phyloP scores from a whole-genome alignment of 345 rosid genomes.

The Theobroma cacao region DNA sequence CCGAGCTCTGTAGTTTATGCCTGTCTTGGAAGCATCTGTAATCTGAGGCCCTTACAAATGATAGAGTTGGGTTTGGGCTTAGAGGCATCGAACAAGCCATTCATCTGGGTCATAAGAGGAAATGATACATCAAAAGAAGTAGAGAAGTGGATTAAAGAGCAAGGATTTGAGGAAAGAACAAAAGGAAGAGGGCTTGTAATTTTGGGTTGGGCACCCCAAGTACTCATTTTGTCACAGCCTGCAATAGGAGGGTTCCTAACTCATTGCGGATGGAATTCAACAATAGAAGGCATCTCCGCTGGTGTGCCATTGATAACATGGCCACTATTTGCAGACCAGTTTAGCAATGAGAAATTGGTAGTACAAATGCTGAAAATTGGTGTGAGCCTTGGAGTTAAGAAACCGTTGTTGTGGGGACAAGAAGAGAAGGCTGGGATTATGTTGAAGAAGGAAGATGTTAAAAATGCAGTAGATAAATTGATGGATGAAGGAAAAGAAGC shows the following conservation, averaged over 20 bases:
- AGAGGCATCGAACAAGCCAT: conserved; percentile 45
- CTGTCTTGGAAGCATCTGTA: conserved; percentile 51
- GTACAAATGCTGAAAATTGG: conserved; percentile 42
- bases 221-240: conserved; percentile 44
- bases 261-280: conserved; percentile 68
- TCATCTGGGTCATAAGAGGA: conserved; percentile 49
- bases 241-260: conserved; percentile 51
- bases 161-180: conserved; percentile 36
- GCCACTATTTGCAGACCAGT: conserved; percentile 39
- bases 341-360: conserved; percentile 31
- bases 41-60: conserved; percentile 29
- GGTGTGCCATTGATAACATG: conserved; percentile 42
- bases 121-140: conserved; percentile 17
- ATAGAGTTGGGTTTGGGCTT: conserved; percentile 50
- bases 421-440: conserved; percentile 30
- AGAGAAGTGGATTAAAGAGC: conserved; percentile 37
- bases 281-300: conserved; percentile 38
- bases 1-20: conserved; percentile 40
- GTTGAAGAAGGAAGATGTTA: conserved; percentile 24
- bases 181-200: conserved; percentile 46
- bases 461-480: conserved; percentile 23
- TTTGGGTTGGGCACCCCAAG: conserved; percentile 59
- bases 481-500: conserved; percentile 30
- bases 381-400: conserved; percentile 37
- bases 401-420: conserved; percentile 18